A percentile compares a stretch with the other conserved stretches of the same genome.
Conservation (phyloP, 306 rosid genomes). For the Vachellia collinsii region DNA sequence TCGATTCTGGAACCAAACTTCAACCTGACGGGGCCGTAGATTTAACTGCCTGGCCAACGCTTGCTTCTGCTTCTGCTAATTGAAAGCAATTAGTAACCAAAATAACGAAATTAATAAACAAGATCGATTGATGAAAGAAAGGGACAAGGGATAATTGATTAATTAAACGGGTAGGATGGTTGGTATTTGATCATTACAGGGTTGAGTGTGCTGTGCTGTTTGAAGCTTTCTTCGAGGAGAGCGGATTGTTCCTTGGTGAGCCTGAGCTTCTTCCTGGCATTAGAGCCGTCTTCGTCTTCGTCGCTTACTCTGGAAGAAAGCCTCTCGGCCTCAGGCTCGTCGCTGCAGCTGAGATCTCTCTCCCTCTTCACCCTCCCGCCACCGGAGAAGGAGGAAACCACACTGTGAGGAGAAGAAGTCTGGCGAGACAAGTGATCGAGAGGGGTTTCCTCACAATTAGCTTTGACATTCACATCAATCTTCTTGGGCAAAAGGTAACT, state of each 20-base stretch:
- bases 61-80: conserved; percentile 87
- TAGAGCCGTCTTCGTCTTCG: conserved; percentile 86
- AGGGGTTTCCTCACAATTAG: conserved; percentile 32
- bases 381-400: conserved; percentile 78
- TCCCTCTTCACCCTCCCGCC: conserved; percentile 83
- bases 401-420: conserved; percentile 75
- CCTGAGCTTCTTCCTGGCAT: conserved; percentile 89
- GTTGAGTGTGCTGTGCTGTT: conserved; percentile 90
- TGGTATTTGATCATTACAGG: conserved; percentile 54
- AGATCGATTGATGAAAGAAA: not conserved
- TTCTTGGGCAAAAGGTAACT: conserved; percentile 21
- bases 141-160: not conserved
- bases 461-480: conserved; percentile 42
- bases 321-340: conserved; percentile 59
- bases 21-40: conserved; percentile 88
- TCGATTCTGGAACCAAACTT: conserved; percentile 97
- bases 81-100: not conserved
- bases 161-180: not conserved
- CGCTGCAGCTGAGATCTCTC: conserved; percentile 81
- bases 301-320: conserved; percentile 69
- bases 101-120: not conserved
- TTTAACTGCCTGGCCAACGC: conserved; percentile 82
- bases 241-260: conserved; percentile 92
- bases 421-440: conserved; percentile 50
- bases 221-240: conserved; percentile 92